These are phyloP conservation scores for Microdochium nivale DNA, from an alignment of 2,329 filamentous ascomycete species.

Conservation along the genomic window DNA sequence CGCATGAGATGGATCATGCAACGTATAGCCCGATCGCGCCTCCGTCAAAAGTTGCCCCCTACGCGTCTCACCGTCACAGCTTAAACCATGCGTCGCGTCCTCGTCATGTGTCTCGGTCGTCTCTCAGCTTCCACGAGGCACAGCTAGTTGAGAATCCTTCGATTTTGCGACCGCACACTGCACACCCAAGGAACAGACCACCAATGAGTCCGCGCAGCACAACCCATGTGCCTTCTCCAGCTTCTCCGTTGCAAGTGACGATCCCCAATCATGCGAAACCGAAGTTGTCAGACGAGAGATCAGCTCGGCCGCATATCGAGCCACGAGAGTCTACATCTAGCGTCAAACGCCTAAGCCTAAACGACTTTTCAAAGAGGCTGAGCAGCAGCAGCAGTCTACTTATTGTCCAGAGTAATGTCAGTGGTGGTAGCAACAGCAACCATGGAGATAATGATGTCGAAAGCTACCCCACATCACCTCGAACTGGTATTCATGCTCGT, in stretches of 20 bases:
- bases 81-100: conserved; percentile 27
- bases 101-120: conserved; percentile 25
- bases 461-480: conserved; percentile 25
- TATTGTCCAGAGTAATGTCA: conserved; percentile 48
- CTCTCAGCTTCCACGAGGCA: conserved; percentile 12
- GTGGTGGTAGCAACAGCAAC: conserved; percentile 35
- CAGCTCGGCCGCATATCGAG: conserved; percentile 22
- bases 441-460: conserved; percentile 34
- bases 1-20: conserved; percentile 16
- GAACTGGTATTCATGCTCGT: conserved; percentile 20
- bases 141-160: conserved; percentile 19
- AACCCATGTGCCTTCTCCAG: conserved; percentile 38
- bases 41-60: conserved; percentile 12
- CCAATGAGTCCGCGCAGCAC: conserved; percentile 32
- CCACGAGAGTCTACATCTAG: conserved; percentile 45
- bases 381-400: conserved; percentile 54
- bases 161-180: conserved; percentile 41
- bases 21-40: conserved; percentile 24
- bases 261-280: conserved; percentile 10
- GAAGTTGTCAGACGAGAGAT: conserved; percentile 24
- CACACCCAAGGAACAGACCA: conserved; percentile 40
- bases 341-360: conserved; percentile 50
- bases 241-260: conserved; percentile 8
- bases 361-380: conserved; percentile 50
- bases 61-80: conserved; percentile 16